Conservation (phyloP, 2,329 filamentous ascomycete species). For the Canariomyces notabilis region DNA sequence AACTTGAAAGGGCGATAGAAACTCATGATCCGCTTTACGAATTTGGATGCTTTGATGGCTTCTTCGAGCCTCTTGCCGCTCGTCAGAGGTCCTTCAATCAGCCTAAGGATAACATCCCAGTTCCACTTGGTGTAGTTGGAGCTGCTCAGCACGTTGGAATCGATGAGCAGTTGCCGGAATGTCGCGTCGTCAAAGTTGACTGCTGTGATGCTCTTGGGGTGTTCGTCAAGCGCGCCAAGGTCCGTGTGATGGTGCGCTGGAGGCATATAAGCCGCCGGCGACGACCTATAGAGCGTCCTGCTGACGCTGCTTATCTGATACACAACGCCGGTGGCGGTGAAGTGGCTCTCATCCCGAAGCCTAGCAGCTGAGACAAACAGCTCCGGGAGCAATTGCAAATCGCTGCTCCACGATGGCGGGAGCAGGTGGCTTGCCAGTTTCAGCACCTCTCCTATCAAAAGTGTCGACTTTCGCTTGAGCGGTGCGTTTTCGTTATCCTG, state of each 20-base stretch:
- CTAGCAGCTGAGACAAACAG: slow-evolving; percentile 72
- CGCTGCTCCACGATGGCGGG: slow-evolving; percentile 73
- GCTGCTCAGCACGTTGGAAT: slow-evolving; percentile 81
- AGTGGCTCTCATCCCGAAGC: slow-evolving; percentile 66
- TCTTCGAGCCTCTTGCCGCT: slow-evolving; percentile 91
- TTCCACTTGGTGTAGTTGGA: slow-evolving; percentile 96
- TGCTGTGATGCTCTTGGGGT: slow-evolving; percentile 47
- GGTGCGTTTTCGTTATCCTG: slow-evolving; percentile 62
- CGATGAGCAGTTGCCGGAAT: slow-evolving; percentile 61
- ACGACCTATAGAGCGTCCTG: slow-evolving; percentile 79
- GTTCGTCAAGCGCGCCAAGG: slow-evolving; percentile 50
- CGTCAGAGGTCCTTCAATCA: slow-evolving; percentile 88
- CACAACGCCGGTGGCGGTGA: slow-evolving; percentile 80
- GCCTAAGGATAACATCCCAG: slow-evolving; percentile 85
- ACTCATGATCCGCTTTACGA: slow-evolving; percentile 87
- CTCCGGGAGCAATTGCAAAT: slow-evolving; percentile 82
- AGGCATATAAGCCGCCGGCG: slow-evolving; percentile 42
- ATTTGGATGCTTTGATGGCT: slow-evolving; percentile 90
- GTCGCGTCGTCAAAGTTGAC: slow-evolving; percentile 55
- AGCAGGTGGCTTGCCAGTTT: slow-evolving; percentile 84
- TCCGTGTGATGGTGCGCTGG: slow-evolving; percentile 42
- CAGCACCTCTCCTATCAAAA: slow-evolving; percentile 85
- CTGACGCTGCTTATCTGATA: slow-evolving; percentile 99
- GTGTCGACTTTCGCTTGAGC: slow-evolving; percentile 80
- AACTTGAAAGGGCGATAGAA: slow-evolving; percentile 98